Evolutionary conservation across 306 rosid genomes (phyloP), one percentile per base, ranked within the genome.

Genomic region (Rosa chinensis): DNA sequence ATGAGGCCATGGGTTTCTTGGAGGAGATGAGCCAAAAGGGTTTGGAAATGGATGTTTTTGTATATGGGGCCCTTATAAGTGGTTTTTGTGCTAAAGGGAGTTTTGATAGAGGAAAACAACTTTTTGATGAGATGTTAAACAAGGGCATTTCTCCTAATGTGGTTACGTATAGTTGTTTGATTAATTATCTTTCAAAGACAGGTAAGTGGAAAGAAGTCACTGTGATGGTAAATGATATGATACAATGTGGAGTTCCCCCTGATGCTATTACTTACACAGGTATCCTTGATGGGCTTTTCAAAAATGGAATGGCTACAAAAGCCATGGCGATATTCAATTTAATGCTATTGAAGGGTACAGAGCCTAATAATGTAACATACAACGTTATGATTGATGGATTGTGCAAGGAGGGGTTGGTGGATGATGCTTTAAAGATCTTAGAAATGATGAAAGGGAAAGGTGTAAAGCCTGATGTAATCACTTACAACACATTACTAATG

Each of bases 211-310:
- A 75, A 49, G 96, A 95, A 81, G 93, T 90, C 9, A 84, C 85
- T 0, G 52, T 44, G 4, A 83, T 91, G 96, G 56, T 92, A 78
- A 58, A 86, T 49, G 91, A 79, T 66, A 95, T 95, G 99, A 82
- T 63, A 1, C 50, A 80, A 16, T 74, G 66, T 47, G 91, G 93
- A 62, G 68, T 91, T 74, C 74, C 1, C 70, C 92, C 89, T 9
- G 96, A 92, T 84, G 86, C 87, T 49, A 77, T 90, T 72, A 72
- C 90, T 21, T 92, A 89, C 77, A 91, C 97, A 1, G 73, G 84
- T 78, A 82, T 92, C 64, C 86, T 88, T 62, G 90, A 91, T 6
- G 97, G 98, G 55, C 98, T 95, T 78, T 91, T 86, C 90, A 91
- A 90, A 78, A 77, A 76, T 40, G 94, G 94, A 80, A 90, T 85